A percentile compares a stretch with the other conserved stretches of the same genome.
Conservation (phyloP, 2,329 filamentous ascomycete species). For the Metarhizium sp. region DNA sequence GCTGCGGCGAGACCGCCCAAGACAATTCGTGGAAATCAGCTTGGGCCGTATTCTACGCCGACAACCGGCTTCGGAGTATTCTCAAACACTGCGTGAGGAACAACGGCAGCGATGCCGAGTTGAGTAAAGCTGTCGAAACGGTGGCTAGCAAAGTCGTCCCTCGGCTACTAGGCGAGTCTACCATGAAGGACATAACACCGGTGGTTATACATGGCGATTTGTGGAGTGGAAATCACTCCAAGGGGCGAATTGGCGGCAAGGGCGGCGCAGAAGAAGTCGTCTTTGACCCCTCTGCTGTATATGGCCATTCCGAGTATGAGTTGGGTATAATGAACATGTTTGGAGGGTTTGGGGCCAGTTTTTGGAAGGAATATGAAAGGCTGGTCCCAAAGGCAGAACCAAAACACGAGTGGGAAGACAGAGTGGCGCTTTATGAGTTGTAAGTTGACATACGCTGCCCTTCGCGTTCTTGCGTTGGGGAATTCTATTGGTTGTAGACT, state of each 20-base stretch:
- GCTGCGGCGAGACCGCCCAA: constrained; percentile 77
- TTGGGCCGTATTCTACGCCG: constrained; percentile 82
- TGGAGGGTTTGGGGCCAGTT: constrained; percentile 66
- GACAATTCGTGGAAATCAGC: constrained; percentile 62
- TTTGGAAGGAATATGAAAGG: constrained; percentile 69
- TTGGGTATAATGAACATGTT: constrained; percentile 96
- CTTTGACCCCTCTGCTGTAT: constrained; percentile 73
- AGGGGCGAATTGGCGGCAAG: constrained; percentile 49
- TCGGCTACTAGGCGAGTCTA: constrained; percentile 58
- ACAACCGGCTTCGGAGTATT: constrained; percentile 63
- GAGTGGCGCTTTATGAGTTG: constrained; percentile 73
- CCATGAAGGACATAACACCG: constrained; percentile 55
- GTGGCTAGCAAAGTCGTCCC: constrained; percentile 61
- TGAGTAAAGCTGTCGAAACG: constrained; percentile 54
- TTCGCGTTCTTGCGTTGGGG: too few relatives aligned
- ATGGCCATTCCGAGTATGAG: constrained; percentile 84
- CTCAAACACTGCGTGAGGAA: constrained; percentile 44
- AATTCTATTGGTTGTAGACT: constrained; percentile 5
- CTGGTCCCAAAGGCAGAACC: constrained; percentile 75
- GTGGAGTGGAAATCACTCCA: constrained; percentile 80
- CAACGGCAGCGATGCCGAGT: constrained; percentile 55
- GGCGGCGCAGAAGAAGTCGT: constrained; percentile 61
- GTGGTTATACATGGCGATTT: constrained; percentile 85
- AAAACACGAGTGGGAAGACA: constrained; percentile 73
- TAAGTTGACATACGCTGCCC: constrained; percentile 34